These are phyloP conservation scores for Clavariopsis aquatica DNA, from an alignment of 495 filamentous ascomycete genomes.

Conservation along the genomic window DNA sequence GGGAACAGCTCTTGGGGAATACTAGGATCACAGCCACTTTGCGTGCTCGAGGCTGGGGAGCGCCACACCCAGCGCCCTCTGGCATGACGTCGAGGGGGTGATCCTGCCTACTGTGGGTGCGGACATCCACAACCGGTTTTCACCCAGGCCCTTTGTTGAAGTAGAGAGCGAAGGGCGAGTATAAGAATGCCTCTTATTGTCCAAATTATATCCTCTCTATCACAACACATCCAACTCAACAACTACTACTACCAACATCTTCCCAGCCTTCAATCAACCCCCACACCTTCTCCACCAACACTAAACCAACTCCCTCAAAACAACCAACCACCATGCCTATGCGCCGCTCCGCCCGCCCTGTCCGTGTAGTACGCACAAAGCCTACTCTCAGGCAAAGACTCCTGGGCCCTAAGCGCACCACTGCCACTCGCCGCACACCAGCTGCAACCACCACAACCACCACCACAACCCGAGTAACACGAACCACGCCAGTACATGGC, in stretches of 20 bases:
- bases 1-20: neutral
- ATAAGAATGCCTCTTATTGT: slow-evolving; percentile 16
- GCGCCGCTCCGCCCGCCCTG: slow-evolving; percentile 20
- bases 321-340: slow-evolving; percentile 26
- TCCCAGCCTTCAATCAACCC: slow-evolving; percentile 10
- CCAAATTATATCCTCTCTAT: neutral
- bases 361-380: slow-evolving; percentile 33
- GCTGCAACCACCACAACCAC: slow-evolving; percentile 47
- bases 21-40: slow-evolving; percentile 3
- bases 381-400: slow-evolving; percentile 41
- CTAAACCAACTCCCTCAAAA: slow-evolving; percentile 3
- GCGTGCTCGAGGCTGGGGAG: neutral
- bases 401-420: slow-evolving; percentile 31
- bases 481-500: slow-evolving; percentile 4
- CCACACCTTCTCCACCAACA: neutral
- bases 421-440: slow-evolving; percentile 40
- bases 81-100: slow-evolving; percentile 33
- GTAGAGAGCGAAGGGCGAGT: neutral
- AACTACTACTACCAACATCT: neutral
- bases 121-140: slow-evolving; percentile 28
- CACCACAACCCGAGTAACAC: slow-evolving; percentile 39
- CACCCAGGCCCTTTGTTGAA: neutral
- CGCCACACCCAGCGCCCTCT: slow-evolving; percentile 16
- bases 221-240: neutral
- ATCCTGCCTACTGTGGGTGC: slow-evolving; percentile 17